phyloP scores from a whole-genome alignment of 768 basidiomycete genomes.

The Boletus pseudopeckii region DNA sequence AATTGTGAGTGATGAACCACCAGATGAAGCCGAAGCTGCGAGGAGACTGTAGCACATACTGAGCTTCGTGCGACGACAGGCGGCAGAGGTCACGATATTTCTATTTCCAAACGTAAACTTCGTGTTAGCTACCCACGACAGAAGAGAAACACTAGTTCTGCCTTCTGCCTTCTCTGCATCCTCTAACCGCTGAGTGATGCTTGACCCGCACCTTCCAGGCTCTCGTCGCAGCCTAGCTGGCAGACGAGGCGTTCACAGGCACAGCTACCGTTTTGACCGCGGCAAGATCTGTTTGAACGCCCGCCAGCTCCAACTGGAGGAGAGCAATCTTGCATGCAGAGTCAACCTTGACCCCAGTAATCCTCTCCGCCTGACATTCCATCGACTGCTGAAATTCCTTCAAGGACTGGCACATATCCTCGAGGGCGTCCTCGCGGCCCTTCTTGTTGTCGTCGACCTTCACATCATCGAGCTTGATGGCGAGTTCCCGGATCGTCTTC shows the following conservation, averaged over 20 bases:
- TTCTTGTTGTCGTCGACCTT: background rate
- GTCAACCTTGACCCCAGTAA: background rate
- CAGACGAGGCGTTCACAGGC: background rate
- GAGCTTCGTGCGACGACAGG: background rate
- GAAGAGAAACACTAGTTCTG: background rate
- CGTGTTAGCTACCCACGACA: background rate
- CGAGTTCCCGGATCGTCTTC: conserved; percentile 11
- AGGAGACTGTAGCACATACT: background rate
- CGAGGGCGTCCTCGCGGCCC: background rate
- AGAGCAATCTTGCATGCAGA: conserved; percentile 14
- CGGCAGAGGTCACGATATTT: background rate
- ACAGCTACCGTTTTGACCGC: conserved; percentile 1
- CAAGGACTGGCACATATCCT: background rate
- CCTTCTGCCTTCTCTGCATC: conserved; percentile 4
- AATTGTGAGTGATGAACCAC: background rate
- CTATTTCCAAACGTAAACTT: background rate
- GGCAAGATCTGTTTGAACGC: conserved; percentile 6
- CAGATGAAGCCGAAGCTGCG: background rate
- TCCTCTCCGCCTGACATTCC: background rate
- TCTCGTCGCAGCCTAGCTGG: conserved; percentile 6
- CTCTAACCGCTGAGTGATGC: background rate
- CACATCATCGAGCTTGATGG: background rate
- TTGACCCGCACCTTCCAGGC: background rate
- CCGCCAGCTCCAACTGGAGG: conserved; percentile 12
- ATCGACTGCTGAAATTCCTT: background rate